Percentiles rank a stretch among this genome's conserved stretches.
Evolutionary conservation across 2,329 filamentous ascomycete species (phyloP).

Genomic region (Sclerotinia sclerotiorum): DNA sequence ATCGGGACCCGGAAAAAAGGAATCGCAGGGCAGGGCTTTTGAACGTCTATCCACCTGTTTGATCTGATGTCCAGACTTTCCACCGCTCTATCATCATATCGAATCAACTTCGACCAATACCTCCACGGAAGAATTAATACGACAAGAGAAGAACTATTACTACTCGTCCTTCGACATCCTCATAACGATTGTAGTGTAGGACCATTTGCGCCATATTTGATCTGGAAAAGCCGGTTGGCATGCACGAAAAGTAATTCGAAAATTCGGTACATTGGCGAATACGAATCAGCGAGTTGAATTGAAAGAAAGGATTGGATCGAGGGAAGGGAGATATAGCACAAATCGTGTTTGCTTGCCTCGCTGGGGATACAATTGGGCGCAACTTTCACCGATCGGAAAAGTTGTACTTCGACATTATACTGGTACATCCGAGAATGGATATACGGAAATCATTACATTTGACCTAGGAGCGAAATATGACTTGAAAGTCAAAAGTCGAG

Average conservation of each 20-base stretch:
- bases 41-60: background rate
- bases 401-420: background rate
- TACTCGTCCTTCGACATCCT: background rate
- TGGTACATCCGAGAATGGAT: constrained; percentile 15
- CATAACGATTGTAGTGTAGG: background rate
- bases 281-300: constrained; percentile 4
- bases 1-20: constrained; percentile 7
- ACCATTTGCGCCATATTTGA: constrained; percentile 7
- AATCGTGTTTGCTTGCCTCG: constrained; percentile 5
- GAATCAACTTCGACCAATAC: background rate
- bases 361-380: constrained; percentile 7
- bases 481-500: background rate
- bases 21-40: background rate
- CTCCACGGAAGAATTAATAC: background rate
- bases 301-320: background rate
- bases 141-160: background rate
- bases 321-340: background rate
- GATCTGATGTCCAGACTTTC: background rate
- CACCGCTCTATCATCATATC: background rate
- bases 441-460: background rate
- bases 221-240: constrained; percentile 8
- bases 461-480: constrained; percentile 1
- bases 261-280: background rate
- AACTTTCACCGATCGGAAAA: background rate
- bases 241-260: constrained; percentile 13